A percentile compares a stretch with the other conserved stretches of the same genome.
phyloP scores from a whole-genome alignment of 331 rosid genomes.

The Stylosanthes scabra region DNA sequence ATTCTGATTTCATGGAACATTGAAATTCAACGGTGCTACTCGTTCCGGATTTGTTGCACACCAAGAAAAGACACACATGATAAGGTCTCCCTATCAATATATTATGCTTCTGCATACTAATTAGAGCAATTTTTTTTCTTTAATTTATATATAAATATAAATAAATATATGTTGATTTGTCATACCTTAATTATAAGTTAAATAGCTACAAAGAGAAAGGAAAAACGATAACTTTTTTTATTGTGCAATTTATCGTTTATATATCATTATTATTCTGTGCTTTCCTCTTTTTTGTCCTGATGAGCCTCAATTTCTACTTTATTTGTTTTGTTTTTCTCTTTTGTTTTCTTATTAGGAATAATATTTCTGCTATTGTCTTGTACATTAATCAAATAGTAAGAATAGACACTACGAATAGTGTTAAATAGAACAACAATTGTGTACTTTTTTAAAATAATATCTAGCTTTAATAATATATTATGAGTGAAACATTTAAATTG shows the following conservation, averaged over 20 bases:
- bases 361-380: not conserved
- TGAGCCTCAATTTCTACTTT: not conserved
- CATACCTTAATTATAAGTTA: not conserved
- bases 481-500: no score
- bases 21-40: slow-evolving; percentile 13
- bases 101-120: not conserved
- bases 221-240: not conserved
- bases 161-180: no score
- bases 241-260: not conserved
- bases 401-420: no score
- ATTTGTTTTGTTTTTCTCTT: not conserved
- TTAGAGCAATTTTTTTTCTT: no score
- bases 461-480: no score
- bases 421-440: no score
- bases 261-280: not conserved
- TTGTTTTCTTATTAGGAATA: not conserved
- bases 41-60: not conserved
- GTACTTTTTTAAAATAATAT: no score
- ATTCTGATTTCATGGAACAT: not conserved
- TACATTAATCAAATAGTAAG: no score
- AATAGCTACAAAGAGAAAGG: not conserved
- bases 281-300: not conserved
- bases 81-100: not conserved
- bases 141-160: no score
- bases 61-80: not conserved